Base-by-base conservation (phyloP, 306 rosid species). In the Calophaca sinica region DNA sequence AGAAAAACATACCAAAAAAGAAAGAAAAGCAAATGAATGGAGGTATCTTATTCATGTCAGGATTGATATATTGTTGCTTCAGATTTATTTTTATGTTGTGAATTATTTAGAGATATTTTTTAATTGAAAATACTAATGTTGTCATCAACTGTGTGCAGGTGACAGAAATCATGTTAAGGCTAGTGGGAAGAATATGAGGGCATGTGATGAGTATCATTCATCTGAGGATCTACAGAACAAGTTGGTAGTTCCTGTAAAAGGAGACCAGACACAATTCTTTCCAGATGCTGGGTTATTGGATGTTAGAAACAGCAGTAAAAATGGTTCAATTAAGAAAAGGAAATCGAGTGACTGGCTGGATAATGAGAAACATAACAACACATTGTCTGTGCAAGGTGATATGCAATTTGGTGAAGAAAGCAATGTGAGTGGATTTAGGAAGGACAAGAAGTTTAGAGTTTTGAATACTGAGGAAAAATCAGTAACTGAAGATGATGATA, bases 281-380 rank as follows among this genome's bases (percentile, higher is more conserved):
- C 73, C 75, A 31, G 73, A 64, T 81, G 78, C 61, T 63, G 80
- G 76, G 73, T 67, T 84, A 46, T 68, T 79, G 74, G 86, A 80
- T 50, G 38, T 49, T 45, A 71, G 3, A 26, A 54, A 14, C 33
- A 29, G 60, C 36, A 74, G 65, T 54, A 72, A 26, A 73, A 74
- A 50, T 52, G 62, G 76, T 66, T 81, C 78, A 42, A 9, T 35
- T 59, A 88, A 85, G 83, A 85, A 88, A 84, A 85, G 86, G 81
- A 91, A 83, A 81, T 46, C 61, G 70, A 69, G 76, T 68, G 80
- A 87, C 31, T 68, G 86, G 86, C 74, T 79, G 51, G 89, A 84
- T 33, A 62, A 62, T 66, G 81, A 74, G 77, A 80, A 62, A 53
- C 72, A 74, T 44, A 45, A 70, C 38, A 78, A 67, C 10, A 36